Evolutionary conservation across 2,329 filamentous ascomycete genomes (phyloP), one percentile per base, ranked within the genome.

Genomic region (Penicillium sp.): DNA sequence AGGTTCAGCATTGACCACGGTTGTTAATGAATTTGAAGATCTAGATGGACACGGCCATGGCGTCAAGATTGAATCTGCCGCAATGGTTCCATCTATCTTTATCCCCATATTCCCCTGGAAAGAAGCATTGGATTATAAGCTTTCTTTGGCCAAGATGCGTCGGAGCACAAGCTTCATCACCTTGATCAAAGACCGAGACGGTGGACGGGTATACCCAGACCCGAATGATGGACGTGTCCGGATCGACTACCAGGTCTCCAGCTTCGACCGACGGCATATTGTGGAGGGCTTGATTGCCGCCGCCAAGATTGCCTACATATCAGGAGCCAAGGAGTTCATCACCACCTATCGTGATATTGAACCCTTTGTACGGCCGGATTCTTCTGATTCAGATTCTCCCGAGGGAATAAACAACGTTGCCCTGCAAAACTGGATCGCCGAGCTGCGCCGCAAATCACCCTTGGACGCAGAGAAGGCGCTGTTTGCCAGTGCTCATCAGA

Each of bases 21-120:
- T 92, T 18, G 87, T 90, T 60, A 84, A 81, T 42, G 85, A 89
- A 51, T 90, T 92, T 63, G 89, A 95, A 61, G 88, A 97, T 63
- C 79, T 92, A 0, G 91, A 96, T 69, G 84, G 84, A 6, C 80
- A 86, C 41, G 90, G 91, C 54, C 90, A 97, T 65, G 93, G 93
- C 37, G 81, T 82, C 47, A 96, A 95, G 72, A 78, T 97, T 26
- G 92, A 97, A 77, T 80, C 86, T 9, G 84, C 84, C 1, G 83
- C 83, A 65, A 92, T 94, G 88, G 67, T 91, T 67, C 90, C 92
- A 0, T 83, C 85, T 18, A 70, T 85, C 2, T 81, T 84, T 63
- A 76, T 92, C 14, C 77, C 85, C 5, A 75, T 82, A 49, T 77
- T 89, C 51, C 82, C 86, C 14, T 95, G 89, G 86, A 76, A 71